These are phyloP conservation scores for Flammula alnicola DNA, from an alignment of 1,284 basidiomycete genomes.

Conservation along the genomic window DNA sequence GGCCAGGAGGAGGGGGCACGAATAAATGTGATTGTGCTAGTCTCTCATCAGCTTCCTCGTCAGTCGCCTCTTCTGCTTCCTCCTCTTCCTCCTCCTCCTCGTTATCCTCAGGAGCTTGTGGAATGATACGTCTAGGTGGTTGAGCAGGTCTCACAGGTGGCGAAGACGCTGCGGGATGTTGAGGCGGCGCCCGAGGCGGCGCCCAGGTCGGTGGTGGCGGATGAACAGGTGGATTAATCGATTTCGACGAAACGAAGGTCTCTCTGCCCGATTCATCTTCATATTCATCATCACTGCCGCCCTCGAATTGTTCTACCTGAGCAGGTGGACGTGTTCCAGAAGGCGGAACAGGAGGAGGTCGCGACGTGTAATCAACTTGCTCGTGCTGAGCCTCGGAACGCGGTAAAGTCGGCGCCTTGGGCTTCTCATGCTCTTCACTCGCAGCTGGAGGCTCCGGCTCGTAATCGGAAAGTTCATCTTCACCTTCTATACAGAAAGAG, in stretches of 20 bases:
- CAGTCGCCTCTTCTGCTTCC: slow-evolving; percentile 17
- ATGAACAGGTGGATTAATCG: too few species aligned
- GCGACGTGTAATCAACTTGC: slow-evolving; percentile 6
- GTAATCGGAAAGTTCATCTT: slow-evolving; percentile 16
- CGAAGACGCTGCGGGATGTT: slow-evolving; percentile 10
- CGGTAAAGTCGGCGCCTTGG: slow-evolving; percentile 1
- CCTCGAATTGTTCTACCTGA: slow-evolving; percentile 25
- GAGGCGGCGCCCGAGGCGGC: background rate
- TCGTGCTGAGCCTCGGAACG: slow-evolving; percentile 13
- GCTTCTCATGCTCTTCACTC: slow-evolving; percentile 13
- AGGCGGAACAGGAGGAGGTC: slow-evolving; percentile 7
- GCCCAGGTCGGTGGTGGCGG: background rate
- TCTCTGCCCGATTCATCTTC: slow-evolving; percentile 3
- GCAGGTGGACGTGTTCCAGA: slow-evolving; percentile 11
- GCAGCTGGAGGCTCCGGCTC: slow-evolving; percentile 1
- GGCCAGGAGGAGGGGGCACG: slow-evolving; percentile 26
- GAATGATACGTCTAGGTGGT: slow-evolving; percentile 29
- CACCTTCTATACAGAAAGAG: slow-evolving; percentile 23
- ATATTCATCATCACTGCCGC: slow-evolving; percentile 20
- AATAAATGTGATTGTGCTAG: slow-evolving; percentile 25
- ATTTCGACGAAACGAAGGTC: too few species aligned
- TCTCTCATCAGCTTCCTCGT: slow-evolving; percentile 24
- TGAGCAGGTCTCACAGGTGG: slow-evolving; percentile 23
- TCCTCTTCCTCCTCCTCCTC: slow-evolving; percentile 21
- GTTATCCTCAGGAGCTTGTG: slow-evolving; percentile 21